Base-by-base conservation (phyloP, 306 rosid species). In the Cicer chorassanicum region DNA sequence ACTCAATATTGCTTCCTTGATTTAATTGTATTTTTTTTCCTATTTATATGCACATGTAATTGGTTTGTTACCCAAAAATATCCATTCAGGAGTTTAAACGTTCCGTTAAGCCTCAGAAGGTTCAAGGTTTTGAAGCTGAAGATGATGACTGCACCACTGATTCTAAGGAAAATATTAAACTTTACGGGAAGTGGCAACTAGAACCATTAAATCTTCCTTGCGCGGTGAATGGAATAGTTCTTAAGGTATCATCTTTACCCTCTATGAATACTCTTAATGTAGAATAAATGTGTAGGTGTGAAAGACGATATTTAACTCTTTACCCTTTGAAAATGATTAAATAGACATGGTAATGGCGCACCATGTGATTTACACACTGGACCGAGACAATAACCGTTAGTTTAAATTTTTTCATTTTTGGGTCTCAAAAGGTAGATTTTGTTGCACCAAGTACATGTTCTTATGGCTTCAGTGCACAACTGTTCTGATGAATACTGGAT, bases 111-210 rank as follows among this genome's bases (percentile, higher is more conserved):
- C 80, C 74, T 68, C 86, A 54, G 29, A 89, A 86, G 71, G 85
- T 84, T 40, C 85, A 82, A 74, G 89, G 76, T 81, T 78, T 69
- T 63, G 97, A 85, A 81, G 88, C 84, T 9, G 91, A 88, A 77
- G 88, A 83, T 76, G 46, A 10, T 76, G 92, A 64, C 41, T 81
- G 80, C 75, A 68, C 42, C 67, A 72, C 42, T 65, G 88, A 83
- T 73, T 86, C 85, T 7, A 82, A 76, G 83, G 90, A 76, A 80
- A 77, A 82, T 76, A 74, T 82, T 39, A 76, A 85, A 81, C 97
- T 91, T 73, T 91, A 86, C 69, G 98, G 97, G 81, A 88, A 78
- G 82, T 93, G 98, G 98, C 98, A 93, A 70, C 76, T 91, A 64
- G 96, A 93, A 83, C 92, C 94, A 12, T 77, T 93, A 68, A 74